phyloP scores from a whole-genome alignment of 1,284 basidiomycete genomes.

The Ceratobasidium sp. region DNA sequence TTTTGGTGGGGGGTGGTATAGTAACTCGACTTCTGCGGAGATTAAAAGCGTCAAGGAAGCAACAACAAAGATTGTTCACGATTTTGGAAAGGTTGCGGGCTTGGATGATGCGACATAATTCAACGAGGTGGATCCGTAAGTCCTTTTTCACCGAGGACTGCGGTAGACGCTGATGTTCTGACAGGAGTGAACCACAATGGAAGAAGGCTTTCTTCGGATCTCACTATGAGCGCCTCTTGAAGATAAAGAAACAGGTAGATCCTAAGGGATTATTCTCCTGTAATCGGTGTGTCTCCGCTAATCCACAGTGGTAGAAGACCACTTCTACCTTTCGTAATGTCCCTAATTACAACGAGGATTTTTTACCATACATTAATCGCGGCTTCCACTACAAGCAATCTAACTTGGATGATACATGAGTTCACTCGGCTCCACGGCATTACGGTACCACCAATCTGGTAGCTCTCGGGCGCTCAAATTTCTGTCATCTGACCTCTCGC shows the following conservation, averaged over 20 bases:
- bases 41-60: slow-evolving; percentile 46
- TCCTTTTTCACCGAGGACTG: slow-evolving; percentile 43
- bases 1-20: slow-evolving; percentile 47
- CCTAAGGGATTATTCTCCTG: slow-evolving; percentile 14
- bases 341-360: too few species aligned
- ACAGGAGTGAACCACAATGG: slow-evolving; percentile 4
- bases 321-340: too few species aligned
- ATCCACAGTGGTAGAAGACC: too few species aligned
- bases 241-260: slow-evolving; percentile 9
- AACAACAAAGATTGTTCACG: slow-evolving; percentile 46
- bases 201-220: slow-evolving; percentile 21
- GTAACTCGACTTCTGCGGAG: slow-evolving; percentile 45
- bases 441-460: too few species aligned
- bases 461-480: too few species aligned
- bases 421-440: too few species aligned
- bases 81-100: slow-evolving; percentile 45
- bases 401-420: too few species aligned
- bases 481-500: too few species aligned
- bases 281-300: slow-evolving; percentile 19
- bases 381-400: too few species aligned
- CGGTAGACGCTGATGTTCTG: not conserved
- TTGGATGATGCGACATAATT: slow-evolving; percentile 51
- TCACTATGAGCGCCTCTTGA: slow-evolving; percentile 3
- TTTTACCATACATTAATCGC: too few species aligned
- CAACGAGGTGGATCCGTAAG: slow-evolving; percentile 54